Conservation (phyloP, 495 filamentous ascomycete genomes). For the Aspergillus mulundensis region DNA sequence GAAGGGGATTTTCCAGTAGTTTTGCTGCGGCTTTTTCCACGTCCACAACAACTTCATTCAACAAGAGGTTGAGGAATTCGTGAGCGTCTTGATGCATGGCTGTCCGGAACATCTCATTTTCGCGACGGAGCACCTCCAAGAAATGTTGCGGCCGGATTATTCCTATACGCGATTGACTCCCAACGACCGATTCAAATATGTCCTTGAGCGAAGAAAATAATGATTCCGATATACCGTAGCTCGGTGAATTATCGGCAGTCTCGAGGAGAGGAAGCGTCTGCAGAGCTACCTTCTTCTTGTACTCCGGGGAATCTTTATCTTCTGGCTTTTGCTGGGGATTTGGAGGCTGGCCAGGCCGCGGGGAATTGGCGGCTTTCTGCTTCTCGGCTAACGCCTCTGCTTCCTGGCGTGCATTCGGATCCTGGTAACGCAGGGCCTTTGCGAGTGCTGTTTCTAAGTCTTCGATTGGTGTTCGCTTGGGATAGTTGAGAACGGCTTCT, state of each 20-base stretch:
- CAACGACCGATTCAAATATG: conserved; percentile 89
- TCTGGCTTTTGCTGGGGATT: conserved; percentile 67
- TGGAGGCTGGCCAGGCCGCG: conserved; percentile 45
- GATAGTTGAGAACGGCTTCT: conserved; percentile 91
- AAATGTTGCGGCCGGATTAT: conserved; percentile 93
- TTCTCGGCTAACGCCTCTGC: conserved; percentile 43
- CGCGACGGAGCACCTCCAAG: conserved; percentile 83
- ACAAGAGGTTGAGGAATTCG: conserved; percentile 88
- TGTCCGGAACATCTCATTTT: conserved; percentile 96
- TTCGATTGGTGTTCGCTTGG: conserved; percentile 58
- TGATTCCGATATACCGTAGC: conserved; percentile 91
- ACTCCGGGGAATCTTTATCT: conserved; percentile 80
- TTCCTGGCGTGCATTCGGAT: conserved; percentile 36
- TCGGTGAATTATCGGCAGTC: conserved; percentile 69
- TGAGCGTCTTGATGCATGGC: conserved; percentile 98
- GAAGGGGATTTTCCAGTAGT: conserved; percentile 34
- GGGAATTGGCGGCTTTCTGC: conserved; percentile 34
- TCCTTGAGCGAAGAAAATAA: conserved; percentile 93
- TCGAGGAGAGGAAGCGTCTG: conserved; percentile 80
- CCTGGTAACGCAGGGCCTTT: conserved; percentile 45
- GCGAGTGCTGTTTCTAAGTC: conserved; percentile 45
- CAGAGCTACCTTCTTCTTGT: conserved; percentile 93
- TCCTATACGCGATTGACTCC: conserved; percentile 75
- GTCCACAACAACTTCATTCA: conserved; percentile 95
- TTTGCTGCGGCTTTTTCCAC: conserved; percentile 75